Percentiles rank a stretch among this genome's conserved stretches.
Conservation (phyloP, 2,329 filamentous ascomycete genomes). For the Cordyceps cateniannulata region DNA sequence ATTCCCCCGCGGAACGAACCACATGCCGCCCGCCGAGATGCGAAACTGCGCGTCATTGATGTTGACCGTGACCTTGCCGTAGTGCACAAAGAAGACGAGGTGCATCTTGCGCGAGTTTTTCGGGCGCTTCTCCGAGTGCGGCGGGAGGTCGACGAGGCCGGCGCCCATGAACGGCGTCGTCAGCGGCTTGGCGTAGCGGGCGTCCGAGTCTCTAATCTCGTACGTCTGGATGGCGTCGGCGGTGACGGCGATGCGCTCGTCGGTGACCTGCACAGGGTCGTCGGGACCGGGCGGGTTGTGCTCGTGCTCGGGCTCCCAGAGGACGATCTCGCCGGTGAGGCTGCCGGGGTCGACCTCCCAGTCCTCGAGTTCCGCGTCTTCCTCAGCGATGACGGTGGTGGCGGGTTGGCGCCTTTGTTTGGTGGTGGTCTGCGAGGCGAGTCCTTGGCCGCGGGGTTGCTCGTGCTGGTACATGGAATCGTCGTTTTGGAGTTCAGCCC, state of each 20-base stretch:
- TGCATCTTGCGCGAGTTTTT: slow-evolving; percentile 97
- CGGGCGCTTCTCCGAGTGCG: slow-evolving; percentile 73
- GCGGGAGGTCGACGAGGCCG: slow-evolving; percentile 82
- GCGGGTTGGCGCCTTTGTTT: slow-evolving; percentile 25
- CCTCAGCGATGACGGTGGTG: slow-evolving; percentile 34
- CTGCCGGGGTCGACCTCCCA: slow-evolving; percentile 66
- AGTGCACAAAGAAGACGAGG: slow-evolving; percentile 89
- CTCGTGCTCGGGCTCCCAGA: slow-evolving; percentile 56
- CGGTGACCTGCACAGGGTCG: slow-evolving; percentile 46
- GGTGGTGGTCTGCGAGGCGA: background rate
- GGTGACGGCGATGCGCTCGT: slow-evolving; percentile 52
- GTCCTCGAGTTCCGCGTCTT: slow-evolving; percentile 54
- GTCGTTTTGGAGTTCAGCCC: background rate
- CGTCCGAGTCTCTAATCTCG: slow-evolving; percentile 59
- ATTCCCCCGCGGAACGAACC: slow-evolving; percentile 93
- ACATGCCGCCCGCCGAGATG: slow-evolving; percentile 81
- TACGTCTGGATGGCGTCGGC: slow-evolving; percentile 49
- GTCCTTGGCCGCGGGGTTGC: background rate
- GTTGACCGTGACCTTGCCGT: slow-evolving; percentile 73
- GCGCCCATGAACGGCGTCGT: slow-evolving; percentile 81
- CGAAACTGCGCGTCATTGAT: slow-evolving; percentile 71
- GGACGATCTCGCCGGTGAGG: slow-evolving; percentile 56
- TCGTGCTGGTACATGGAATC: background rate
- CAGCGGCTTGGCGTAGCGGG: slow-evolving; percentile 84
- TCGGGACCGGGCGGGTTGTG: slow-evolving; percentile 45